Evolutionary conservation across 2,329 filamentous ascomycete species (phyloP), one percentile per base, ranked within the genome.

Genomic region (Fusarium buharicum): DNA sequence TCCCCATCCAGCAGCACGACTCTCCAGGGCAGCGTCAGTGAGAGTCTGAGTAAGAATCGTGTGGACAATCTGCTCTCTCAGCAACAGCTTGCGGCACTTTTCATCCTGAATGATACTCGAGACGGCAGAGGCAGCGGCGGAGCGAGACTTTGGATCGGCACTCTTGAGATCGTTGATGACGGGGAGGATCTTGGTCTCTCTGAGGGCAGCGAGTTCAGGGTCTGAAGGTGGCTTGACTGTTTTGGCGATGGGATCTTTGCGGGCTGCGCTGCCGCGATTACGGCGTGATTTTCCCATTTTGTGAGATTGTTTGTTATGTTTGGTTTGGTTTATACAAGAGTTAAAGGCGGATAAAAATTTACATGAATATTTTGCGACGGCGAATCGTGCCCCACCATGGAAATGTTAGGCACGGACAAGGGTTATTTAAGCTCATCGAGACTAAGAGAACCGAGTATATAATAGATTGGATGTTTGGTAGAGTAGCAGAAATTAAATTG

Each of bases 1-100:
- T 12, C 84, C 83, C 88, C 88, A 90, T n/a, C 86, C 88, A 17
- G 86, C 85, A 38, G 86, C 84, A 43, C 85, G 81, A 66, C 85
- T 86, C 74, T 90, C 86, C 48, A 88, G 77, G 54, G 81, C 85
- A 33, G 82, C 77, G 70, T 90, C 87, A 20, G 85, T 86, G 52
- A 90, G 75, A 27, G 86, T 88, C 77, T 89, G 84, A 28, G 82
- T 86, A 57, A 90, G 80, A 38, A 90, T 73, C 48, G 84, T 83
- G 66, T 82, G 82, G 38, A 90, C 86, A 63, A 90, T 79, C 73
- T 89, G 85, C 74, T 90, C 88, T 18, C 87, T 79, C 57, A 90
- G 77, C 18, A 90, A 79, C 52, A 90, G 73, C 74, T 89, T 90
- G 62, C 88, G 82, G 69, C 85, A 88, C 65, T 79, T 83, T 24